These are phyloP conservation scores for Metschnikowia borealis DNA, from an alignment of 805 yeast genomes.

Conservation along the genomic window DNA sequence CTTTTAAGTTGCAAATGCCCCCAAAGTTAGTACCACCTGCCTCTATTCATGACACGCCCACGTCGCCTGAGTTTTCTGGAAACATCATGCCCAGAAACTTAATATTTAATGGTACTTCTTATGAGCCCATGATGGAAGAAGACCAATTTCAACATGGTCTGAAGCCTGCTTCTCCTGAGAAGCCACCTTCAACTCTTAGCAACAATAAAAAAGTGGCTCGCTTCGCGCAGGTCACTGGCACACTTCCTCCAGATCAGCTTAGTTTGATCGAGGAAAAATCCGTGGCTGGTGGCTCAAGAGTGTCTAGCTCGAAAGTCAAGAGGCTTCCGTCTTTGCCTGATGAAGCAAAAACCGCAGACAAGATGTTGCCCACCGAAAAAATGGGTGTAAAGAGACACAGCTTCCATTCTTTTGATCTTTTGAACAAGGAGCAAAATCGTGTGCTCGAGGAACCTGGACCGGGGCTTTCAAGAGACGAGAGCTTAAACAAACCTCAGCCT, in stretches of 20 bases:
- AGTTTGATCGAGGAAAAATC: conserved; percentile 43
- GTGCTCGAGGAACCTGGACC: neutral
- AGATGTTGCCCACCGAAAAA: neutral
- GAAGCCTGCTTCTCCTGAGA: conserved; percentile 6
- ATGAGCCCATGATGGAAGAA: conserved; percentile 27
- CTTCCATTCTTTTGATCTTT: neutral
- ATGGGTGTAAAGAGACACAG: neutral
- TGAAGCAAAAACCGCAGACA: neutral
- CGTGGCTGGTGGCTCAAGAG: conserved; percentile 25
- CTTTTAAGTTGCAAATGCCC: conserved; percentile 38
- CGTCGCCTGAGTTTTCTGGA: conserved; percentile 1
- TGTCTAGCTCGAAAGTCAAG: conserved; percentile 25
- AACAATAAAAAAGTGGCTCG: conserved; percentile 27
- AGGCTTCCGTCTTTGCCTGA: conserved; percentile 4
- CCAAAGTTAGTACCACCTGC: conserved; percentile 30
- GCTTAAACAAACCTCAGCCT: neutral
- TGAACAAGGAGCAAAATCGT: neutral
- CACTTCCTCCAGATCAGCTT: conserved; percentile 31
- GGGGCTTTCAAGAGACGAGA: neutral
- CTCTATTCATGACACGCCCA: neutral
- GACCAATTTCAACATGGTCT: neutral
- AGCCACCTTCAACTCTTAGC: conserved; percentile 26
- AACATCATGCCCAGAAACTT: conserved; percentile 15
- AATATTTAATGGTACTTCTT: conserved; percentile 34
- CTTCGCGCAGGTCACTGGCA: conserved; percentile 17